These are phyloP conservation scores for Myxozyma sirexii DNA, from an alignment of 805 yeast genomes.

Conservation along the genomic window DNA sequence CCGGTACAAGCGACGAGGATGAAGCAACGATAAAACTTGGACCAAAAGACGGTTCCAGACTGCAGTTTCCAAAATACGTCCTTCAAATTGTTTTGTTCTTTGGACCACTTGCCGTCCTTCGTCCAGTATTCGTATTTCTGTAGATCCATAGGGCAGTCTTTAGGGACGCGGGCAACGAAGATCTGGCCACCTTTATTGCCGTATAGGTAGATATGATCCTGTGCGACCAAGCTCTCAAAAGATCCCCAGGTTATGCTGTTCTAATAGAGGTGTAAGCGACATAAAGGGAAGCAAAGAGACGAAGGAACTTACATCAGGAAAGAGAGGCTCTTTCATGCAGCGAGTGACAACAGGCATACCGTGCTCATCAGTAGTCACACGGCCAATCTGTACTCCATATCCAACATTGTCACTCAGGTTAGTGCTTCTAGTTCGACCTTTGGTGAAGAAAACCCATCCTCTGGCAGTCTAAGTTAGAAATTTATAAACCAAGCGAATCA, in stretches of 20 bases:
- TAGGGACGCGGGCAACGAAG: conserved; percentile 27
- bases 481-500: background rate
- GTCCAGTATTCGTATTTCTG: conserved; percentile 27
- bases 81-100: conserved; percentile 11
- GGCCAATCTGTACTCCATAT: conserved; percentile 27
- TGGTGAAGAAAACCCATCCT: conserved; percentile 31
- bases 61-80: conserved; percentile 32
- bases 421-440: conserved; percentile 27
- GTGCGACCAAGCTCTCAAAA: conserved; percentile 21
- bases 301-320: conserved; percentile 2
- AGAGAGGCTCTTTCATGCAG: conserved; percentile 25
- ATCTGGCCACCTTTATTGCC: conserved; percentile 24
- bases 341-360: conserved; percentile 27
- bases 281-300: background rate
- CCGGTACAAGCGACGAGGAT: conserved; percentile 28
- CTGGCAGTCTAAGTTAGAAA: conserved; percentile 11
- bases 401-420: conserved; percentile 18
- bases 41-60: conserved; percentile 33
- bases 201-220: conserved; percentile 28
- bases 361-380: conserved; percentile 13
- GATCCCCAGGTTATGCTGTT: conserved; percentile 23
- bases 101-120: conserved; percentile 22
- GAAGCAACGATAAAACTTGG: conserved; percentile 24
- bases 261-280: background rate
- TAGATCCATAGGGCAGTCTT: conserved; percentile 18